A percentile compares a stretch with the other conserved stretches of the same genome.
phyloP scores from a whole-genome alignment of 331 rosid genomes.

The Pyracantha coccinea region DNA sequence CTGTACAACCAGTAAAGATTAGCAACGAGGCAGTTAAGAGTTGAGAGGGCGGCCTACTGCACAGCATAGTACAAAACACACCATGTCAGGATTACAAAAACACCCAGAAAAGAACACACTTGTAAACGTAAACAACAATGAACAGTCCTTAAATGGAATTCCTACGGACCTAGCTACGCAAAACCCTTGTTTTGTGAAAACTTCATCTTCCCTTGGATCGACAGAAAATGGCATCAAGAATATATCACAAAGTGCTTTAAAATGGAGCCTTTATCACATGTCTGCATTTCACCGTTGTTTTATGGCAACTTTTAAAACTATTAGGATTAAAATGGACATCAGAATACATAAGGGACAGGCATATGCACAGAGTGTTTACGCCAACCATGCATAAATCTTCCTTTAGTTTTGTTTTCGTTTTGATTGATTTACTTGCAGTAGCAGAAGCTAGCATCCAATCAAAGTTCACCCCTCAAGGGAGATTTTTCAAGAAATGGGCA shows the following conservation, averaged over 20 bases:
- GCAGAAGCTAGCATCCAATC: background rate
- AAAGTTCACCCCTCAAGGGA: background rate
- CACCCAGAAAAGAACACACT: background rate
- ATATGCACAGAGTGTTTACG: background rate
- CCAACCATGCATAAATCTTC: background rate
- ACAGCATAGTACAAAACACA: slow-evolving; percentile 9
- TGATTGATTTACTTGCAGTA: background rate
- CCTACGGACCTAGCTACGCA: background rate
- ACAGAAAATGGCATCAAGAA: background rate
- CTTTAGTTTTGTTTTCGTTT: background rate
- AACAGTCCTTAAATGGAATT: background rate
- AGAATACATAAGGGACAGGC: background rate
- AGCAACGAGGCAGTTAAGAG: slow-evolving; percentile 18
- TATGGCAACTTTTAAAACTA: background rate
- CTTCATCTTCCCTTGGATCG: background rate
- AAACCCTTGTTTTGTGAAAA: background rate
- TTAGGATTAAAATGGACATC: background rate
- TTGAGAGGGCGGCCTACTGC: slow-evolving; percentile 8
- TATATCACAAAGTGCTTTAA: background rate
- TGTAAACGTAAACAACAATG: background rate
- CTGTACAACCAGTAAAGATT: slow-evolving; percentile 46
- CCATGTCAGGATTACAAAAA: background rate
- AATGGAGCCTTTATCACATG: background rate
- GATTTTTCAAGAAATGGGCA: background rate
- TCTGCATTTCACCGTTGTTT: background rate